Base-by-base conservation (phyloP, 805 yeast genomes). In the Candida pseudoglaebosa region DNA sequence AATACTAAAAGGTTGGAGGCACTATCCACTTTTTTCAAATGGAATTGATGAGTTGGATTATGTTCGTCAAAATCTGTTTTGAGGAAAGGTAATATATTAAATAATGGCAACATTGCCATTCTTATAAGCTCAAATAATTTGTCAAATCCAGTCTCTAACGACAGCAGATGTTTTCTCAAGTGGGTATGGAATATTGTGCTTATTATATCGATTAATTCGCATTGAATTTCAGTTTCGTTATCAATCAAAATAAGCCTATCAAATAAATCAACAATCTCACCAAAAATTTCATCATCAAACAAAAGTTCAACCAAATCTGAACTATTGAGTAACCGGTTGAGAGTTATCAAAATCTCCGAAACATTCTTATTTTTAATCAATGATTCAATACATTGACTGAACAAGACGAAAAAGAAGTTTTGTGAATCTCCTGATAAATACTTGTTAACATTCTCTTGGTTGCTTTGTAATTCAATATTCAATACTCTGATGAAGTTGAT, bases 351-450 rank as follows among this genome's bases (percentile, higher is more conserved):
- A 0, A 84, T 80, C 2, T 65, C 63, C 9, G 74, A 51, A 2
- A 80, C 74, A 37, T 65, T 55, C 36, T 72, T 74, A 34, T 64
- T 63, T 38, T 53, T 62, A 13, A 83, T 73, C 44, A 89, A 67
- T 0, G 83, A 76, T 49, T 86, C 95, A 34, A 89, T 71, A 55
- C 96, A 87, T 48, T 86, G 84, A 8, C 96, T 85, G 61, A 84
- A 85, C 28, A 90, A 57, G 21, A 89, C 82, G 53, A 87, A 84
- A 59, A 84, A 81, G 48, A 89, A 84, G 44, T 77, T 78, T 4
- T 73, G 68, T 1, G 77, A 64, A 44, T 82, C 89, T 7, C 46
- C 50, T 4, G 70, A 73, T 32, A 86, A 56, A 24, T 77, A 67
- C 2, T 67, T 61, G 4, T 65, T 56, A 14, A 84, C 66, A 9